Percentiles rank a stretch among this genome's conserved stretches.
phyloP scores from a whole-genome alignment of 1,284 basidiomycete species.

The Ganoderma leucocontextum region DNA sequence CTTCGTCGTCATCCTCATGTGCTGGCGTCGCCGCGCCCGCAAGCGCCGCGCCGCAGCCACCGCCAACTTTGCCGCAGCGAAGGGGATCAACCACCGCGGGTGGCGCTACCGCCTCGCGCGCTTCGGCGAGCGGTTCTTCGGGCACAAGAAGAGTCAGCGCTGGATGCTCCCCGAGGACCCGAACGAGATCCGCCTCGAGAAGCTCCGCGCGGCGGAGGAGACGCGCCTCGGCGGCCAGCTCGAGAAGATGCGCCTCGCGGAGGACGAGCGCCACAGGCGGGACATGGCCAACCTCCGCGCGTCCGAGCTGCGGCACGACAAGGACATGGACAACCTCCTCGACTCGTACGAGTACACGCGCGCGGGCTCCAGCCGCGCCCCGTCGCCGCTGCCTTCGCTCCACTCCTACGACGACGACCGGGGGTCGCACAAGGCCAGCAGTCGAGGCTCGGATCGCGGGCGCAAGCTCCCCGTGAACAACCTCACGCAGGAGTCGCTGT shows the following conservation, averaged over 20 bases:
- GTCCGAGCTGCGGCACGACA: conserved; percentile 55
- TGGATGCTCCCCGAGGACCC: conserved; percentile 38
- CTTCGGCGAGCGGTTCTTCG: conserved; percentile 66
- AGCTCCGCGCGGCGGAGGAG: conserved; percentile 56
- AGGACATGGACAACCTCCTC: conserved; percentile 59
- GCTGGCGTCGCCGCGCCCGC: conserved; percentile 73
- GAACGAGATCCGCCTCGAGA: conserved; percentile 51
- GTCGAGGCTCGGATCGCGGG: conserved; percentile 16
- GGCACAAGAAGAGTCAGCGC: conserved; percentile 48
- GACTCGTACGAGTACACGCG: conserved; percentile 58
- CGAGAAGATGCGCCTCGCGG: conserved; percentile 58
- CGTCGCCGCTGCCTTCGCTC: conserved; percentile 46
- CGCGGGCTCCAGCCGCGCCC: conserved; percentile 45
- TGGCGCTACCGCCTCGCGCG: conserved; percentile 66
- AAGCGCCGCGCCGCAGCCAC: conserved; percentile 73
- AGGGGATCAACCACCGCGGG: conserved; percentile 55
- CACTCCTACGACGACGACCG: conserved; percentile 38
- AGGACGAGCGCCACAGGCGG: conserved; percentile 56
- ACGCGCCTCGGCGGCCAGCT: conserved; percentile 55
- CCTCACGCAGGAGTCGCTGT: conserved; percentile 64
- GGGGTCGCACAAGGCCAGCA: conserved; percentile 28
- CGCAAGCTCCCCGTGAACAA: conserved; percentile 21
- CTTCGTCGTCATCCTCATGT: conserved; percentile 68
- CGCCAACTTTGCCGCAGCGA: conserved; percentile 66
- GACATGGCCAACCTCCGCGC: conserved; percentile 54